Percentiles rank a stretch among this genome's conserved stretches.
phyloP scores from a whole-genome alignment of 305 asterid species.

The Salvia sclarea region DNA sequence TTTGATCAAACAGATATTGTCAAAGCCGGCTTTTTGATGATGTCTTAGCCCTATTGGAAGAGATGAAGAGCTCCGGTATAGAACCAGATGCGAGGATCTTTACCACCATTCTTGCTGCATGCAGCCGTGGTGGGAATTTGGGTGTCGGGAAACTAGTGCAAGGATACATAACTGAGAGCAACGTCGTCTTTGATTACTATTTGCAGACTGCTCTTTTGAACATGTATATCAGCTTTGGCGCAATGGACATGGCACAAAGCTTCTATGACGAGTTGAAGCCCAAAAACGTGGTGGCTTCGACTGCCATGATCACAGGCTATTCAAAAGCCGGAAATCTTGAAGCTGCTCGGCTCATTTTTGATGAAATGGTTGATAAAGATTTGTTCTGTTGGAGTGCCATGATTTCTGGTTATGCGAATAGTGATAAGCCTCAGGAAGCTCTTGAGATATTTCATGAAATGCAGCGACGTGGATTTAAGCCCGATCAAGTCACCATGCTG shows the following conservation, averaged over 20 bases:
- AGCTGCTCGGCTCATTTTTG: constrained; percentile 63
- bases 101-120: constrained; percentile 62
- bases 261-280: constrained; percentile 52
- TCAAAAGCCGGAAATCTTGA: constrained; percentile 56
- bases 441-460: constrained; percentile 58
- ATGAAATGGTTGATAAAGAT: constrained; percentile 56
- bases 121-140: constrained; percentile 56
- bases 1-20: constrained; percentile 57
- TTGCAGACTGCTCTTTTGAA: constrained; percentile 62
- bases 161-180: constrained; percentile 43
- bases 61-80: constrained; percentile 55
- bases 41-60: constrained; percentile 55
- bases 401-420: constrained; percentile 79
- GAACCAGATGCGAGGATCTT: constrained; percentile 57
- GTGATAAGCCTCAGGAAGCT: constrained; percentile 66
- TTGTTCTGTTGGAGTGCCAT: constrained; percentile 88
- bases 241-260: constrained; percentile 65
- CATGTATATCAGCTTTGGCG: constrained; percentile 72
- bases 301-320: constrained; percentile 78
- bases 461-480: constrained; percentile 54
- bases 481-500: constrained; percentile 73
- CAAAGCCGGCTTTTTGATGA: constrained; percentile 58
- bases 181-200: constrained; percentile 47
- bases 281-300: constrained; percentile 62
- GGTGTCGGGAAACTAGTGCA: constrained; percentile 59